Evolutionary conservation across 768 basidiomycete species (phyloP), one percentile per base, ranked within the genome.

Genomic region (Hygrophoropsis aurantiaca): DNA sequence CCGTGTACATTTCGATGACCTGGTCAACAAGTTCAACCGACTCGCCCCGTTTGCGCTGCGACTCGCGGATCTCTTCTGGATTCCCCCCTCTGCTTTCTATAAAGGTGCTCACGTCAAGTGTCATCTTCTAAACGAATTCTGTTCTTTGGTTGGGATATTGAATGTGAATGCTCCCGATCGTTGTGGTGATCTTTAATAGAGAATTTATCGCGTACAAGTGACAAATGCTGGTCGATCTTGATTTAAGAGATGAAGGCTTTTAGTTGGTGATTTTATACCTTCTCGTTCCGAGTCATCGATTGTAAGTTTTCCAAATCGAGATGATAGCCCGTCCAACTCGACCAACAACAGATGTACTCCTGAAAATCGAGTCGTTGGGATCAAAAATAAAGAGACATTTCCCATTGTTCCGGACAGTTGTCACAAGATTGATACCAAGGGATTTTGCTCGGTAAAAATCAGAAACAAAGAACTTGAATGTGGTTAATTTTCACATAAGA

Each of bases 21-120:
- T 98, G 92, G 67, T 97, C 94, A 13, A 98, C 94, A 55, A 97
- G 66, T 66, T 94, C 94, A 42, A 90, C 90, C 16, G 88, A 79
- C 46, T 92, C 85, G 9, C 89, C 90, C 40, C 97, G 82, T 69
- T 91, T 94, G 59, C 84, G 75, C 73, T 99, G 95, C 3, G 94
- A 97, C 58, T 92, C 92, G 47, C 87, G 75, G 52, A 98, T 94
- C 61, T 84, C 80, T 55, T 88, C 84, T 13, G 94, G 83, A 71
- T 97, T 90, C 27, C 97, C 97, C 20, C 94, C 97, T 64, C 92
- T 93, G 70, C 70, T 80, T 60, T 90, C 84, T 55, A 93, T 89
- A 56, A 93, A 93, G 46, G 74, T 78, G 10, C 82, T 73, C 19
- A 92, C 73, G 72, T 93, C 90, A 56, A 93, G 74, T 13, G 90